These are phyloP conservation scores for Pseudoscleropodium purum DNA, from an alignment of 225 moss, liverwort and hornwort species.

Conservation along the genomic window DNA sequence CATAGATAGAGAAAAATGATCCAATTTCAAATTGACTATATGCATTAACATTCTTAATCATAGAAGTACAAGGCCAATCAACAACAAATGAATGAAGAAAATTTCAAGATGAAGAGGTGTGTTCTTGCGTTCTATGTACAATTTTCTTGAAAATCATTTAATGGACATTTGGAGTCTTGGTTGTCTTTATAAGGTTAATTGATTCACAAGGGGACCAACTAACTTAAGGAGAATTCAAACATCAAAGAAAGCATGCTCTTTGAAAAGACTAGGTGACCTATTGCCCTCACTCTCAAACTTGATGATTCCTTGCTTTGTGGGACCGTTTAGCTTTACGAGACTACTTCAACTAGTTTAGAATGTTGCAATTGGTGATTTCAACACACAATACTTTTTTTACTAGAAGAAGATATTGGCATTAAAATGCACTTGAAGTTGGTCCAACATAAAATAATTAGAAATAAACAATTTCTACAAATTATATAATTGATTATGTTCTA, in stretches of 20 bases:
- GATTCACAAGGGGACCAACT: not conserved
- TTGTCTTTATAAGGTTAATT: not conserved
- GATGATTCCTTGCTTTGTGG: no score
- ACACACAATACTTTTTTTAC: no score
- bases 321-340: no score
- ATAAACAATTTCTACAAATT: not conserved
- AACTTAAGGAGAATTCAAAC: not conserved
- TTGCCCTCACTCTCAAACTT: no score
- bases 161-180: not conserved
- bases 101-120: not conserved
- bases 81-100: not conserved
- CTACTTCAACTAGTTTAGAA: no score
- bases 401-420: not conserved
- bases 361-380: no score
- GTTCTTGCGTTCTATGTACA: not conserved
- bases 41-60: not conserved
- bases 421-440: not conserved
- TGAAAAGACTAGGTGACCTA: no score
- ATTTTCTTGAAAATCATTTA: not conserved
- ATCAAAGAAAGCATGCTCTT: no score
- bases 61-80: not conserved
- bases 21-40: not conserved
- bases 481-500: no score
- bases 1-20: not conserved
- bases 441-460: not conserved